A percentile compares a stretch with the other conserved stretches of the same genome.
phyloP scores from a whole-genome alignment of 2,329 filamentous ascomycete species.

The Xylariaceae sp. region DNA sequence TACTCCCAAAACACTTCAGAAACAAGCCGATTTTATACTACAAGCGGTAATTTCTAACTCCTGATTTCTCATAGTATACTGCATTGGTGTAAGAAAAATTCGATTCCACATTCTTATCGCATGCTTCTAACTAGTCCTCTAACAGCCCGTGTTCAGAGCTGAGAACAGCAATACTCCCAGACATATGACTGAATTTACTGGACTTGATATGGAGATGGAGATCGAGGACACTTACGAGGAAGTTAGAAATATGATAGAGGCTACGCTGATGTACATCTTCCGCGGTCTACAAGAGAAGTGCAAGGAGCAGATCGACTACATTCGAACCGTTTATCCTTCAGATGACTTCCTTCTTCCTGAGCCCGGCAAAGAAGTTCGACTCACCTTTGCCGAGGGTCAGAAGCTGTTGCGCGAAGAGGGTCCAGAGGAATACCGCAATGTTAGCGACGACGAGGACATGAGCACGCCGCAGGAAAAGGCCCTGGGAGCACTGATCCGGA shows the following conservation, averaged over 20 bases:
- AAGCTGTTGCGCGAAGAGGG: slow-evolving; percentile 78
- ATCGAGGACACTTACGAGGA: slow-evolving; percentile 81
- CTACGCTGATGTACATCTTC: slow-evolving; percentile 80
- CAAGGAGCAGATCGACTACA: slow-evolving; percentile 73
- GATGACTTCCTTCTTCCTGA: slow-evolving; percentile 79
- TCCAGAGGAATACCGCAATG: slow-evolving; percentile 68
- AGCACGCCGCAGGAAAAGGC: slow-evolving; percentile 83
- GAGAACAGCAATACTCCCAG: slow-evolving; percentile 85
- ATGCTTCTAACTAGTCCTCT: too few relatives aligned
- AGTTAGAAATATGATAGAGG: slow-evolving; percentile 74
- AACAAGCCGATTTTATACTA: too few relatives aligned
- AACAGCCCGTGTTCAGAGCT: slow-evolving; percentile 84
- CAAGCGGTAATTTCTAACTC: too few relatives aligned
- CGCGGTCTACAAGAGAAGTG: slow-evolving; percentile 68
- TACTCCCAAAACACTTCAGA: too few relatives aligned
- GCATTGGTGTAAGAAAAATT: too few relatives aligned
- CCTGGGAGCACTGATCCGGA: slow-evolving; percentile 83
- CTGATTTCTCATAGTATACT: too few relatives aligned
- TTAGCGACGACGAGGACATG: slow-evolving; percentile 80
- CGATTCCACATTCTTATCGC: too few relatives aligned
- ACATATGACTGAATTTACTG: slow-evolving; percentile 88
- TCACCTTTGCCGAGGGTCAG: slow-evolving; percentile 81
- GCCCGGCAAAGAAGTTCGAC: slow-evolving; percentile 74
- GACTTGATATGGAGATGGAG: slow-evolving; percentile 90
- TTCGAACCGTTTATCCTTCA: slow-evolving; percentile 77